A percentile compares a stretch with the other conserved stretches of the same genome.
phyloP scores from a whole-genome alignment of 768 basidiomycete genomes.

The Agaricus blazei region DNA sequence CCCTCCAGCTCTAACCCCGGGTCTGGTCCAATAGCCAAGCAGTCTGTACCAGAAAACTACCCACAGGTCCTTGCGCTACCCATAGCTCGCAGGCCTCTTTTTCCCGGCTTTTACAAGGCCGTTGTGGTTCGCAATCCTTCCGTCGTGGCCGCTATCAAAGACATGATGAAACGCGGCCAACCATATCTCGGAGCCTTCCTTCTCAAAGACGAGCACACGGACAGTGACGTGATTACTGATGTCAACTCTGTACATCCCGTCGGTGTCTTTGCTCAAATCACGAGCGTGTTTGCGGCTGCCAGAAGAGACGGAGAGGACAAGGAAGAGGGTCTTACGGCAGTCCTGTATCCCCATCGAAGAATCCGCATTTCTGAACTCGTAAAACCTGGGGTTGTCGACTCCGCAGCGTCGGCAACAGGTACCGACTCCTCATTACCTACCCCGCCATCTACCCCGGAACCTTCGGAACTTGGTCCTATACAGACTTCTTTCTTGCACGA shows the following conservation, averaged over 20 bases:
- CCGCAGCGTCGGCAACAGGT: not conserved
- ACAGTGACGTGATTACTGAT: constrained; percentile 90
- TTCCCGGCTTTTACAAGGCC: constrained; percentile 98
- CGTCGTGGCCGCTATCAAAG: constrained; percentile 91
- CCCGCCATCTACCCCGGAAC: not conserved
- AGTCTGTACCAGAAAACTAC: constrained; percentile 84
- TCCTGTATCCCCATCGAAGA: constrained; percentile 88
- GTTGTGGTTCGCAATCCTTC: constrained; percentile 89
- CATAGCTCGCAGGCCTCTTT: constrained; percentile 90
- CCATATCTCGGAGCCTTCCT: constrained; percentile 97
- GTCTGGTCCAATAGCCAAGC: constrained; percentile 62
- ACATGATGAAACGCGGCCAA: constrained; percentile 95
- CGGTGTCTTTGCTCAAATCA: constrained; percentile 96
- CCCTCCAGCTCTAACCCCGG: constrained; percentile 30
- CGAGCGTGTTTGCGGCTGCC: constrained; percentile 76
- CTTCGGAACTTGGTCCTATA: constrained; percentile 41
- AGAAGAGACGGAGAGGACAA: constrained; percentile 53
- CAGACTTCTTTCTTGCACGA: constrained; percentile 85
- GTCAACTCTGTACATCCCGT: constrained; percentile 85
- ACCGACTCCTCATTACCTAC: constrained; percentile 4
- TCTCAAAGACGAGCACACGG: constrained; percentile 88
- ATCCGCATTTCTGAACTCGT: constrained; percentile 86
- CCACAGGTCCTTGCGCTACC: constrained; percentile 94
- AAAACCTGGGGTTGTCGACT: constrained; percentile 42
- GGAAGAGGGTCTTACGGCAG: constrained; percentile 91